These are phyloP conservation scores for Tulasnella sp. DNA, from an alignment of 768 basidiomycete genomes.

Conservation along the genomic window DNA sequence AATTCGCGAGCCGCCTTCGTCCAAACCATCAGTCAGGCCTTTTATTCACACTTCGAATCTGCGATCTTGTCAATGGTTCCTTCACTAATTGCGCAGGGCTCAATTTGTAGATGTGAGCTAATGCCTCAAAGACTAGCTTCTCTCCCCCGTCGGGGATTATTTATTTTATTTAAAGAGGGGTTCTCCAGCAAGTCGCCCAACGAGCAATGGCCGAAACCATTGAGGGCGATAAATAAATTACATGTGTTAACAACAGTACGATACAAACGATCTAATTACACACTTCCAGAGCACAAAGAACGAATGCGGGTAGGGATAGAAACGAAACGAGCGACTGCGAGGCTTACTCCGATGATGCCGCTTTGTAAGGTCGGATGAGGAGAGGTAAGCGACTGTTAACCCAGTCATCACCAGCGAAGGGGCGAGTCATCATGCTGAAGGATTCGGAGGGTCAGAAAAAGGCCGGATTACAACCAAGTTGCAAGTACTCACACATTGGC, in stretches of 20 bases:
- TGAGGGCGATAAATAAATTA: not conserved
- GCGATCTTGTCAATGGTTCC: too few species aligned
- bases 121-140: not conserved
- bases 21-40: too few species aligned
- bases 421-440: not conserved
- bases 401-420: not conserved
- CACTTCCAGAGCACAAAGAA: not conserved
- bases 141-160: too few species aligned
- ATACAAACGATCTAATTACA: not conserved
- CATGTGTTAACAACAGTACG: not conserved
- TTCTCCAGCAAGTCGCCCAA: too few species aligned
- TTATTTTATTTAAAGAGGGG: too few species aligned
- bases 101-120: too few species aligned
- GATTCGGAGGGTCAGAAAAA: not conserved
- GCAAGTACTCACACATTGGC: constrained; percentile 11
- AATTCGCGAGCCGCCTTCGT: not conserved
- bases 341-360: not conserved
- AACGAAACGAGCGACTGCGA: not conserved
- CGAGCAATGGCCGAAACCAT: too few species aligned
- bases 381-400: not conserved
- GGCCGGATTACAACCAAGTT: not conserved
- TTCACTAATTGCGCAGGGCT: too few species aligned
- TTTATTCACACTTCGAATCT: too few species aligned
- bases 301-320: not conserved
- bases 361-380: not conserved